phyloP scores from a whole-genome alignment of 495 filamentous ascomycete species.

The Neurospora sublineolata region DNA sequence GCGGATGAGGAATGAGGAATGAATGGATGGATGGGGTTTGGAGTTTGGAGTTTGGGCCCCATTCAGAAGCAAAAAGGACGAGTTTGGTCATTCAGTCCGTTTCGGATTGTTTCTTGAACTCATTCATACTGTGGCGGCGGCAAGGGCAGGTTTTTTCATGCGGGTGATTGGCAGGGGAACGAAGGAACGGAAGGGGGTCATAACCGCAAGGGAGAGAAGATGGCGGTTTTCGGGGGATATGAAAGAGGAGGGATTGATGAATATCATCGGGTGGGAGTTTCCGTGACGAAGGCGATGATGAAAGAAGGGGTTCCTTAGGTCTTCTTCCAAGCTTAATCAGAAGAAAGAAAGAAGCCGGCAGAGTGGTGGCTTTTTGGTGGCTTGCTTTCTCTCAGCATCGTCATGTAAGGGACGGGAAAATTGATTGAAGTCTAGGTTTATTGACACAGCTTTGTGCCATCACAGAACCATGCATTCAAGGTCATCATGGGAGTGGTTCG shows the following conservation, averaged over 20 bases:
- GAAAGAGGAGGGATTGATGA: neutral
- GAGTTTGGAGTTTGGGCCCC: neutral
- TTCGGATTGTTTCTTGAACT: neutral
- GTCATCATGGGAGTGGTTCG: constrained; percentile 58
- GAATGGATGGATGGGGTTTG: neutral
- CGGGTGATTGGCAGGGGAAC: neutral
- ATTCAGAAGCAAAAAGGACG: neutral
- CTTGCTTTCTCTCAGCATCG: neutral
- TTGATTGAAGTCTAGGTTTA: neutral
- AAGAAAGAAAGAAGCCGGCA: neutral
- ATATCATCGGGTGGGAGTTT: neutral
- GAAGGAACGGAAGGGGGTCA: neutral
- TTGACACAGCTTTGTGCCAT: neutral
- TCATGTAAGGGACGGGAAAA: neutral
- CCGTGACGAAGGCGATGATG: neutral
- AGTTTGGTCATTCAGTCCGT: neutral
- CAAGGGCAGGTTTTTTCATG: neutral
- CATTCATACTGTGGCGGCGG: neutral
- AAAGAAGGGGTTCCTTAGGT: neutral
- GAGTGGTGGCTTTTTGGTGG: neutral
- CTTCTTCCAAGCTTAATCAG: neutral
- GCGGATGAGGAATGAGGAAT: neutral
- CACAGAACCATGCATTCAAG: constrained; percentile 63
- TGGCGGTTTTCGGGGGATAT: neutral
- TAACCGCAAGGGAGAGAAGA: neutral